phyloP scores from a whole-genome alignment of 2,329 filamentous ascomycete genomes.

The Setomelanomma holmii region DNA sequence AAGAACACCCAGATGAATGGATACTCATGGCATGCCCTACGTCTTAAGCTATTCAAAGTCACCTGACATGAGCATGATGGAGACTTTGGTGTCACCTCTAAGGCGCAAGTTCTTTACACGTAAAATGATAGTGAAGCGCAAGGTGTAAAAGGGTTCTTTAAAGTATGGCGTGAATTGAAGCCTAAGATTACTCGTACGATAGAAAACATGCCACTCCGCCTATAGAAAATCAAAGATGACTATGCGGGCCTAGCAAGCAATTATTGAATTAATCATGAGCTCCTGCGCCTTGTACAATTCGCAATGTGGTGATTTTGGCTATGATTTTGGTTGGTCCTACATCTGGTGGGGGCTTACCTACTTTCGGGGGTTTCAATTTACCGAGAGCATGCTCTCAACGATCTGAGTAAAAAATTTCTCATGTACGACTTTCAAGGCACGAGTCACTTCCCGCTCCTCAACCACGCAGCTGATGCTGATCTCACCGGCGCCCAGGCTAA shows the following conservation, averaged over 20 bases:
- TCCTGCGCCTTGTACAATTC: background rate
- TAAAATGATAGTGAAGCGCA: background rate
- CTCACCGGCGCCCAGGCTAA: background rate
- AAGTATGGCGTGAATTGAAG: background rate
- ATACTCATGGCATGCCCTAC: conserved; percentile 3
- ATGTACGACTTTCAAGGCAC: too few relatives aligned
- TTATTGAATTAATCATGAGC: background rate
- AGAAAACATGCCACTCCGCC: background rate
- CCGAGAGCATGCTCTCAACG: too few relatives aligned
- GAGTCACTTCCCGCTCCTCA: too few relatives aligned
- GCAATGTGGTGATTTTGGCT: background rate
- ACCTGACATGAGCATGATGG: conserved; percentile 8
- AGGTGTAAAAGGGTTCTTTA: background rate
- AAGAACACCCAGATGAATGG: background rate
- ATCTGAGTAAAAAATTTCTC: too few relatives aligned
- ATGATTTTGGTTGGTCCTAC: background rate
- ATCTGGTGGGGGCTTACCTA: background rate
- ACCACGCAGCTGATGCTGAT: too few relatives aligned
- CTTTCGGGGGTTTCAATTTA: background rate
- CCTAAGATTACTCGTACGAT: background rate
- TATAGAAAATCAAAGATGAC: background rate
- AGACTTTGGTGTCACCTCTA: conserved; percentile 7
- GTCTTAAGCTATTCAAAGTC: background rate
- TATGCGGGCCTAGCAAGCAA: background rate
- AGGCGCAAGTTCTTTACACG: background rate